Conservation (phyloP, 768 basidiomycete genomes). For the Panus rudis region DNA sequence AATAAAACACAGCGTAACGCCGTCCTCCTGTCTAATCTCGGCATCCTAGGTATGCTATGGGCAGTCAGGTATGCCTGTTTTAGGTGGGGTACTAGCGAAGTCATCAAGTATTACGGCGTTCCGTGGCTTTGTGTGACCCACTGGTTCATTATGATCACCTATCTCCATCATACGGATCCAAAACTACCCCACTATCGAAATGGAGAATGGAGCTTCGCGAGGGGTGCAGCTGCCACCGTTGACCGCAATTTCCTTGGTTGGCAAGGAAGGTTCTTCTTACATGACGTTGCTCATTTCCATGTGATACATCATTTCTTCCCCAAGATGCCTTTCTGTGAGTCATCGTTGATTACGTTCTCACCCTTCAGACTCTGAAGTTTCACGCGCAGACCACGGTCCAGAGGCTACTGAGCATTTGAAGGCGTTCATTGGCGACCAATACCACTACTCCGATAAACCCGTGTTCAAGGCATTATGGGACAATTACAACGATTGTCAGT, state of each 20-base stretch:
- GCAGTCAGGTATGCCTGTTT: conserved; percentile 30
- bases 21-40: conserved; percentile 51
- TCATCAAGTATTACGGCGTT: conserved; percentile 24
- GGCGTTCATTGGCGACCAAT: conserved; percentile 26
- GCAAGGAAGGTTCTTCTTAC: conserved; percentile 56
- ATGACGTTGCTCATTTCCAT: conserved; percentile 58
- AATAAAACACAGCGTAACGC: conserved; percentile 41
- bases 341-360: too few relatives aligned
- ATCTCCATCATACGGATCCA: conserved; percentile 55
- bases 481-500: conserved; percentile 28
- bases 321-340: conserved; percentile 32
- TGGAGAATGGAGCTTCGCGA: conserved; percentile 47
- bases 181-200: conserved; percentile 48
- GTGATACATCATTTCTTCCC: conserved; percentile 51
- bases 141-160: conserved; percentile 54
- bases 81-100: conserved; percentile 31
- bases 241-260: conserved; percentile 55
- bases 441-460: conserved; percentile 22
- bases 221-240: conserved; percentile 53
- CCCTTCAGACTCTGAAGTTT: neutral
- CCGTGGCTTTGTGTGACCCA: conserved; percentile 41
- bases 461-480: conserved; percentile 28
- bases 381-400: conserved; percentile 20
- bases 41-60: conserved; percentile 43
- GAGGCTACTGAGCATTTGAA: conserved; percentile 26